Evolutionary conservation across 768 basidiomycete species (phyloP).

Genomic region (Termitomyces heimii): DNA sequence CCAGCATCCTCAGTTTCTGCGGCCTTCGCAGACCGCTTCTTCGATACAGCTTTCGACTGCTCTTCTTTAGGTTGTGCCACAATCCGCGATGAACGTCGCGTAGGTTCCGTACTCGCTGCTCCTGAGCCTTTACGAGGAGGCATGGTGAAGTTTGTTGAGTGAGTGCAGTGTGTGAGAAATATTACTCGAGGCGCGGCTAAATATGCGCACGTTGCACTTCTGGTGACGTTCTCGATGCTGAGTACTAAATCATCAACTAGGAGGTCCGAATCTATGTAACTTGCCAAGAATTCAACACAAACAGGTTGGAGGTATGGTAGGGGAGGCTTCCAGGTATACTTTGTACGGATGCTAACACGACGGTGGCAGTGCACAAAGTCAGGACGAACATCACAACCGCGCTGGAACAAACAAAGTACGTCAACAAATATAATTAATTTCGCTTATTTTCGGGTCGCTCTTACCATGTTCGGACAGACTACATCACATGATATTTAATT

Average conservation of each 20-base stretch:
- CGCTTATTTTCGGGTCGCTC: too few relatives aligned
- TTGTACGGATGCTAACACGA: background rate
- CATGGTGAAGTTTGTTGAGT: slow-evolving; percentile 19
- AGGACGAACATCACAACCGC: too few relatives aligned
- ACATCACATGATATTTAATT: too few relatives aligned
- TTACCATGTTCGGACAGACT: too few relatives aligned
- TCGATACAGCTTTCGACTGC: slow-evolving; percentile 25
- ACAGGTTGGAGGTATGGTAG: background rate
- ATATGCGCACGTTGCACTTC: background rate
- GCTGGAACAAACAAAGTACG: background rate
- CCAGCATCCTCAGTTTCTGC: slow-evolving; percentile 27
- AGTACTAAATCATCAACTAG: background rate
- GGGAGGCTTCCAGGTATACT: background rate
- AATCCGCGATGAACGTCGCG: slow-evolving; percentile 53
- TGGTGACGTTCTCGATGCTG: background rate
- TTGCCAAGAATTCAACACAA: background rate
- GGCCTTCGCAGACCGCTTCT: slow-evolving; percentile 33
- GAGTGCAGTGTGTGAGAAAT: slow-evolving; percentile 10
- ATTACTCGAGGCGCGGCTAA: background rate
- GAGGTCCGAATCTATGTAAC: background rate
- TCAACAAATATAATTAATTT: too few relatives aligned
- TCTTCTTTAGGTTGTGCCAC: slow-evolving; percentile 40
- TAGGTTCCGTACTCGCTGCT: slow-evolving; percentile 28
- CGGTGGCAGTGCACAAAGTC: background rate
- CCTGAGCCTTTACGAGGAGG: slow-evolving; percentile 30